Evolutionary conservation across 129 eudicot species (phyloP).

Genomic region (Tanacetum coccineum): DNA sequence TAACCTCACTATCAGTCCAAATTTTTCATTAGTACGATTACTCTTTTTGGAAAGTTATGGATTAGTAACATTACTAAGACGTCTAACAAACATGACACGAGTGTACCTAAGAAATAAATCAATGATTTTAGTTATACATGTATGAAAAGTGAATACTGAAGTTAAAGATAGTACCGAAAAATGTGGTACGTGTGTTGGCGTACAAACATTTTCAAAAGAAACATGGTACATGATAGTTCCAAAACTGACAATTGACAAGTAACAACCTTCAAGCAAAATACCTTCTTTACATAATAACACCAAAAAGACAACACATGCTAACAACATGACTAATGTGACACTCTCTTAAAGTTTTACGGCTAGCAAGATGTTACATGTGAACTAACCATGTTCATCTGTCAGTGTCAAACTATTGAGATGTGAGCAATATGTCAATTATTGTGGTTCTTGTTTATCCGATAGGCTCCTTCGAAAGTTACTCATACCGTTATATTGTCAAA

Average conservation of each 20-base stretch:
- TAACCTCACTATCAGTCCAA: too few relatives aligned
- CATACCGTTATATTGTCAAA: too few relatives aligned
- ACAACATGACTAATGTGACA: slow-evolving; percentile 10
- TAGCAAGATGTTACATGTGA: not conserved
- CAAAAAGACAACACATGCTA: not conserved
- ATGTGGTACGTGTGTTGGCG: too few relatives aligned
- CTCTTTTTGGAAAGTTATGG: not conserved
- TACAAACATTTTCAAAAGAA: not conserved
- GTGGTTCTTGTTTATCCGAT: too few relatives aligned
- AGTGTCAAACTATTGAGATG: too few relatives aligned
- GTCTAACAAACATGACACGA: not conserved
- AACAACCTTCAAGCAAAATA: not conserved
- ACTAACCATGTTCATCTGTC: too few relatives aligned
- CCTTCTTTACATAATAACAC: not conserved
- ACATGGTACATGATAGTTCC: not conserved
- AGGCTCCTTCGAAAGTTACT: too few relatives aligned
- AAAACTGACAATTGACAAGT: not conserved
- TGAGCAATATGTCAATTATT: too few relatives aligned
- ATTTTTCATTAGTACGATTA: not conserved
- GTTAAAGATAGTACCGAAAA: too few relatives aligned
- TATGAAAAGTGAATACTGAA: not conserved
- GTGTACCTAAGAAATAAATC: not conserved
- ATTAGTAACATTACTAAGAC: too few relatives aligned
- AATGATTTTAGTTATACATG: not conserved
- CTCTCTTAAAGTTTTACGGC: not conserved